These are phyloP conservation scores for Colletotrichum theobromicola DNA, from an alignment of 2,329 filamentous ascomycete species.

Conservation along the genomic window DNA sequence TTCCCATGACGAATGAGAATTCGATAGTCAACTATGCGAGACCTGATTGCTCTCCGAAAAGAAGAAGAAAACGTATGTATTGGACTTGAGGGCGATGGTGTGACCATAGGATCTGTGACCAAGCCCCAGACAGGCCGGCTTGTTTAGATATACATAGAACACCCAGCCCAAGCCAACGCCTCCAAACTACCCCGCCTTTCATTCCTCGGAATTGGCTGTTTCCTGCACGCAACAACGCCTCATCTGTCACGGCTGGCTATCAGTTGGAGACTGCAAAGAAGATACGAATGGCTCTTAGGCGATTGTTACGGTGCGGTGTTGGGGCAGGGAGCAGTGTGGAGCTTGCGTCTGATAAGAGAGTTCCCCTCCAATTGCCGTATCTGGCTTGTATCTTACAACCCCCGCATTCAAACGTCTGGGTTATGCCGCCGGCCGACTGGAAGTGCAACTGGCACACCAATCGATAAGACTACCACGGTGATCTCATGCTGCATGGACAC, in stretches of 20 bases:
- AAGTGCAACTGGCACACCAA: background rate
- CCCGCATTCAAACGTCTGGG: constrained; percentile 3
- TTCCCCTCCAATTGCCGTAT: constrained; percentile 1
- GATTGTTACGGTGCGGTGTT: background rate
- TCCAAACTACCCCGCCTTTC: constrained; percentile 19
- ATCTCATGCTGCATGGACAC: constrained; percentile 17
- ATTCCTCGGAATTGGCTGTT: background rate
- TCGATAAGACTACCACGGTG: constrained; percentile 19
- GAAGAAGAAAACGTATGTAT: background rate
- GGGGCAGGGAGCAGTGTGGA: background rate
- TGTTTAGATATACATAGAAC: constrained; percentile 2
- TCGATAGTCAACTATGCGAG: background rate
- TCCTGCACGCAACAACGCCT: background rate
- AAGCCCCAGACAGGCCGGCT: background rate
- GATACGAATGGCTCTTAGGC: background rate
- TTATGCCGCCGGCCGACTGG: constrained; percentile 7
- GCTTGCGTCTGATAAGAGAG: constrained; percentile 18
- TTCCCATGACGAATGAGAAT: constrained; percentile 55
- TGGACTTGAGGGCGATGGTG: background rate
- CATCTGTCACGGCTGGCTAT: background rate
- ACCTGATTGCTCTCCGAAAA: background rate
- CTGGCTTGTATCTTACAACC: background rate
- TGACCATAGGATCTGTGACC: background rate
- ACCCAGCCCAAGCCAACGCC: background rate
- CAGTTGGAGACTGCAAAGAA: background rate